A percentile compares a stretch with the other conserved stretches of the same genome.
These are phyloP conservation scores for Aphanomyces stellatus DNA, from an alignment of 352 stramenopile genomes.

Conservation along the genomic window DNA sequence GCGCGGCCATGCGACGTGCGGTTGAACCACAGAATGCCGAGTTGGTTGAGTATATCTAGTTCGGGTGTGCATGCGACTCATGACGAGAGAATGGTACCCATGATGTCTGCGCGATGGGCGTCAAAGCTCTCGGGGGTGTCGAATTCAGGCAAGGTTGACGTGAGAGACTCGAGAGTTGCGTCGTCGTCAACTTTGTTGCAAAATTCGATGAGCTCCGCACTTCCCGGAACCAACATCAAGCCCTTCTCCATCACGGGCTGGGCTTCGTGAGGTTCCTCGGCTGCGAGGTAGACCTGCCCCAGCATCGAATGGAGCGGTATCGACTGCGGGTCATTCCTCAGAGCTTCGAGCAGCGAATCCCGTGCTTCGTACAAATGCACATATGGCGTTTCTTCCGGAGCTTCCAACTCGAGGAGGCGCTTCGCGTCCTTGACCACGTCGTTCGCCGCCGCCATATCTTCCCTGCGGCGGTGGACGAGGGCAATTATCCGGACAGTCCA, in stretches of 20 bases:
- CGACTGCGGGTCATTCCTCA: neutral
- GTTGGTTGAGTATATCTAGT: constrained; percentile 47
- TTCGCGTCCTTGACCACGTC: neutral
- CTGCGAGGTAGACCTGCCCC: neutral
- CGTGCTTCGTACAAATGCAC: constrained; percentile 8
- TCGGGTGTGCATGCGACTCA: neutral
- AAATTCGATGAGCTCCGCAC: neutral
- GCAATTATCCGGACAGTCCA: no score
- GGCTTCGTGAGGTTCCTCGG: constrained; percentile 10
- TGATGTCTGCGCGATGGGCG: neutral
- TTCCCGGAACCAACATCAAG: neutral
- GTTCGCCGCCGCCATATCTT: neutral
- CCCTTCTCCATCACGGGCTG: constrained; percentile 1
- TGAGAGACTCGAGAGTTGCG: neutral
- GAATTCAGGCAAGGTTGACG: neutral
- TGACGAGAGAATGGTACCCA: neutral
- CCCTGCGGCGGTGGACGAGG: neutral
- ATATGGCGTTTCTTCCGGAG: neutral
- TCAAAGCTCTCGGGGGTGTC: neutral
- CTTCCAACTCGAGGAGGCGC: constrained; percentile 1
- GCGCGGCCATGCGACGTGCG: constrained; percentile 34
- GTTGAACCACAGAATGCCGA: constrained; percentile 63
- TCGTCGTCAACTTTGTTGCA: neutral
- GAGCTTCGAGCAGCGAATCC: neutral
- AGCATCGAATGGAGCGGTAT: neutral